A percentile compares a stretch with the other conserved stretches of the same genome.
These are phyloP conservation scores for Conoideocrella luteorostrata DNA, from an alignment of 2,329 filamentous ascomycete species.

Conservation along the genomic window DNA sequence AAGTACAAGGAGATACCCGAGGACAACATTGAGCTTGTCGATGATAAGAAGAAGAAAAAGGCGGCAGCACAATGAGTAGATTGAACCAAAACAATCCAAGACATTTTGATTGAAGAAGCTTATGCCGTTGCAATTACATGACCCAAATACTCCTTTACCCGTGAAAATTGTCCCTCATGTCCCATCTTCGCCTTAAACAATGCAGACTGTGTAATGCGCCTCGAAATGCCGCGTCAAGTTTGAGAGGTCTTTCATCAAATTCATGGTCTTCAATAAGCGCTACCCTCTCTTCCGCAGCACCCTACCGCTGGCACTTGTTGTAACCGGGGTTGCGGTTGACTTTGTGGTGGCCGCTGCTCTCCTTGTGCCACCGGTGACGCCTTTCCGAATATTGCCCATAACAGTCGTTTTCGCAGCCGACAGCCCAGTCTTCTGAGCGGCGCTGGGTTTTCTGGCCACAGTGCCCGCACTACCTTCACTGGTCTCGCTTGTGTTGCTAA, in stretches of 20 bases:
- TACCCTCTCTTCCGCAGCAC: slow-evolving; percentile 50
- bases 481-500: slow-evolving; percentile 55
- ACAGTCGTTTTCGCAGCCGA: slow-evolving; percentile 43
- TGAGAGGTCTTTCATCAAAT: background rate
- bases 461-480: slow-evolving; percentile 60
- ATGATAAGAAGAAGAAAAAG: slow-evolving; percentile 87
- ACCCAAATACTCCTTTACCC: background rate
- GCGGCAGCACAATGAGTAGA: slow-evolving; percentile 10
- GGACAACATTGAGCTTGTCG: slow-evolving; percentile 89
- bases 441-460: slow-evolving; percentile 50
- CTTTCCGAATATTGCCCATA: slow-evolving; percentile 48
- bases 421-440: slow-evolving; percentile 23
- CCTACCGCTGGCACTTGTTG: slow-evolving; percentile 41
- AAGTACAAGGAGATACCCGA: slow-evolving; percentile 87
- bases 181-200: too few relatives aligned
- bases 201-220: background rate
- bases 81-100: slow-evolving; percentile 3
- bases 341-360: slow-evolving; percentile 36
- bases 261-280: slow-evolving; percentile 8
- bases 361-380: slow-evolving; percentile 42
- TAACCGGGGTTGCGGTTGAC: slow-evolving; percentile 29
- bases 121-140: background rate
- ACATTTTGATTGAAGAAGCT: background rate
- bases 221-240: background rate
- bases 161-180: background rate